phyloP scores from a whole-genome alignment of 140 eudicot genomes.

The Erigeron philadelphicus region DNA sequence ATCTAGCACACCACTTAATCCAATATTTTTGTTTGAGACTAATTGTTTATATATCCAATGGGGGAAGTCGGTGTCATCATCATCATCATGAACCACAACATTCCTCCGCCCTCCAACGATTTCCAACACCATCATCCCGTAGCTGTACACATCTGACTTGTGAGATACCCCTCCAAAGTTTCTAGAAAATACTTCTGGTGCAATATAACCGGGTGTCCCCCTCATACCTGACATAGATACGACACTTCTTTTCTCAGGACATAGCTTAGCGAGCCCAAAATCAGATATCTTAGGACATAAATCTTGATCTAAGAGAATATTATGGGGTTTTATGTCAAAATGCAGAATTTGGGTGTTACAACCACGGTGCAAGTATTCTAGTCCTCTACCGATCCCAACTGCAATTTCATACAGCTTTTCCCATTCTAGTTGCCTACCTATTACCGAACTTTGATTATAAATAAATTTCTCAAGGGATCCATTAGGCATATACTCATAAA shows the following conservation, averaged over 20 bases:
- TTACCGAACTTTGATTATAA: conserved; percentile 2
- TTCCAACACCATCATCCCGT: conserved; percentile 41
- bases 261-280: conserved; percentile 35
- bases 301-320: conserved; percentile 33
- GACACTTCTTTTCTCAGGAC: conserved; percentile 28
- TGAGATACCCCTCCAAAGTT: conserved; percentile 35
- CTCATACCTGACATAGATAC: conserved; percentile 32
- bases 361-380: conserved; percentile 37
- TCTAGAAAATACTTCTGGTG: conserved; percentile 32
- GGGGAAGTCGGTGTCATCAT: conserved; percentile 12
- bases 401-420: conserved; percentile 27
- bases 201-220: conserved; percentile 36
- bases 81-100: conserved; percentile 12
- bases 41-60: conserved; percentile 26
- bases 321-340: conserved; percentile 38
- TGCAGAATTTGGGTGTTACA: conserved; percentile 32
- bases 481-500: conserved; percentile 43
- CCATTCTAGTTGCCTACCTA: conserved; percentile 25
- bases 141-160: conserved; percentile 37
- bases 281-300: conserved; percentile 35
- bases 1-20: conserved; percentile 15
- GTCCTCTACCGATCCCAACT: conserved; percentile 35
- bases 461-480: conserved; percentile 43
- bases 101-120: conserved; percentile 34
- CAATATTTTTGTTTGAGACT: conserved; percentile 16